These are phyloP conservation scores for Butyriboletus appendiculatus DNA, from an alignment of 1,284 basidiomycete species.

Conservation along the genomic window DNA sequence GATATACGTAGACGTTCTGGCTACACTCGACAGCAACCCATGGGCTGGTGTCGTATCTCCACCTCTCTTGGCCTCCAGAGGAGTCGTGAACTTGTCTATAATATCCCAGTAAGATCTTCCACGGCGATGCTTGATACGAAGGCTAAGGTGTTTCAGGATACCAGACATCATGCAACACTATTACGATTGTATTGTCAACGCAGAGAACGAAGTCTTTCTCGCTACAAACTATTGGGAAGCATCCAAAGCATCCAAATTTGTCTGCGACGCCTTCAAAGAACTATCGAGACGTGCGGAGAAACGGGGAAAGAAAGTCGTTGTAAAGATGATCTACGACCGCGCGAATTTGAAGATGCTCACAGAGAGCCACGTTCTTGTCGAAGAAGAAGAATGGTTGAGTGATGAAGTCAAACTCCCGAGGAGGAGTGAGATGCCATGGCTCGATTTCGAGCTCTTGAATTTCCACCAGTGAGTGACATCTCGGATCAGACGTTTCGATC, in stretches of 20 bases:
- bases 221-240: slow-evolving; percentile 62
- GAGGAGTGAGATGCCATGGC: slow-evolving; percentile 57
- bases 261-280: slow-evolving; percentile 55
- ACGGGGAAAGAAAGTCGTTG: slow-evolving; percentile 50
- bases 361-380: slow-evolving; percentile 58
- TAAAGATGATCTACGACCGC: slow-evolving; percentile 69
- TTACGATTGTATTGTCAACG: slow-evolving; percentile 54
- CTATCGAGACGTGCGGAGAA: slow-evolving; percentile 51
- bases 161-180: slow-evolving; percentile 67
- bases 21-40: slow-evolving; percentile 51
- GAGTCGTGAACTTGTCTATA: slow-evolving; percentile 55
- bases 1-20: slow-evolving; percentile 59
- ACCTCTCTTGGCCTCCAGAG: slow-evolving; percentile 54
- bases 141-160: slow-evolving; percentile 39
- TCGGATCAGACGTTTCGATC: background rate
- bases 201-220: slow-evolving; percentile 59
- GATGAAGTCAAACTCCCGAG: slow-evolving; percentile 57
- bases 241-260: slow-evolving; percentile 51
- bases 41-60: slow-evolving; percentile 57
- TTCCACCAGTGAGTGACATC: slow-evolving; percentile 38
- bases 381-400: slow-evolving; percentile 46
- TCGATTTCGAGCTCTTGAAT: slow-evolving; percentile 63
- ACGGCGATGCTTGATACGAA: background rate
- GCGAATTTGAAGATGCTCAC: slow-evolving; percentile 58
- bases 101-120: slow-evolving; percentile 41